Evolutionary conservation across 352 stramenopile species (phyloP), one percentile per base, ranked within the genome.

Genomic region (Globisporangium solare): DNA sequence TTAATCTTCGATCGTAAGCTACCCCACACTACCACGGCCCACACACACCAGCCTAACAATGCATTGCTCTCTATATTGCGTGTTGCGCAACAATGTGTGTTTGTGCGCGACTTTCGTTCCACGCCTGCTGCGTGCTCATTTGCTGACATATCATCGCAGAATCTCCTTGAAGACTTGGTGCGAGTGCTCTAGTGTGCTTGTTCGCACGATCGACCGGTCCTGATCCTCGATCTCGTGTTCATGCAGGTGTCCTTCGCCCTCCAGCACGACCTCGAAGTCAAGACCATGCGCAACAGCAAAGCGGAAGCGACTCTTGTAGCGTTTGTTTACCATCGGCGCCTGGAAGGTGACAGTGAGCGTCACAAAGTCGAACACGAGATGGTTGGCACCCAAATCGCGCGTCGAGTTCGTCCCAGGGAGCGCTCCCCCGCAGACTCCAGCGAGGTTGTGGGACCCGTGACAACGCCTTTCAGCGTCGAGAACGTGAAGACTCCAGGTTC

Each of bases 181-280:
- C 27, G 64, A 68, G 64, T 89, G 73, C 53, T 70, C 66, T 37
- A 89, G 67, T 41, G 71, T 66, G 3, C 46, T 56, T 1, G 71
- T 67, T 2, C 55, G 66, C 3, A 76, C 74, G 37, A 84, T 63
- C 13, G 74, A 60, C 6, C 76, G 70, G 46, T 85, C 71, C n/a
- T 77, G 70, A 42, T 89, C 76, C 6, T n/a, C 15, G 41, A 75
- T 55, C 4, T 79, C 60, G 18, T 61, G 48, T 57, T 93, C 81
- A 21, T 77, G 61, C 22, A 90, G 67, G 49, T 89, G 81, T 1
- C 81, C 79, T 17, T 74, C 66, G 21, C 83, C 83, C 62, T 92
- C 73, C 15, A 94, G 64, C 32, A 88, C 71, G 15, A 94, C 54
- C 52, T 94, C 83, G 52, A 83, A 88, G 51, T 79, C 79, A 20